Evolutionary conservation across 2,329 filamentous ascomycete genomes (phyloP).

Genomic region (Trichoderma sp.): DNA sequence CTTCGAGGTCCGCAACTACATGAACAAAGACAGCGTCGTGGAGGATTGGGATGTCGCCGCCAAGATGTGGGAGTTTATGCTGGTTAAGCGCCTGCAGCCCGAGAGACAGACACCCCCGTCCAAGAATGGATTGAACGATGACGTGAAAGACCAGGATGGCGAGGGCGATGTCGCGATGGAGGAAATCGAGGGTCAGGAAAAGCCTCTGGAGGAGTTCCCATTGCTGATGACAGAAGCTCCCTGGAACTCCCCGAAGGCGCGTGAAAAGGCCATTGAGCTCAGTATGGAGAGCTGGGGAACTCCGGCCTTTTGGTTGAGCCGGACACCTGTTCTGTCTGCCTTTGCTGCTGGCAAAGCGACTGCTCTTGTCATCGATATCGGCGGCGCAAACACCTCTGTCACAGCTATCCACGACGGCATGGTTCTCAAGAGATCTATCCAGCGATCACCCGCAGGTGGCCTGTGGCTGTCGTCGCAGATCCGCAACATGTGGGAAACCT

Average conservation of each 20-base stretch:
- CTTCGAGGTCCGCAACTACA: conserved; percentile 87
- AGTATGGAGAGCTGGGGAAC: conserved; percentile 97
- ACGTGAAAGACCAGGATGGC: conserved; percentile 56
- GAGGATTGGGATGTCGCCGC: conserved; percentile 94
- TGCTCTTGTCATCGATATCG: conserved; percentile 87
- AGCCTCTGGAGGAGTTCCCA: conserved; percentile 83
- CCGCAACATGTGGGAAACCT: conserved; percentile 71
- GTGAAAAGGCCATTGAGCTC: conserved; percentile 93
- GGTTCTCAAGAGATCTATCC: conserved; percentile 85
- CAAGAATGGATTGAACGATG: conserved; percentile 77
- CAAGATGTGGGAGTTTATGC: conserved; percentile 87
- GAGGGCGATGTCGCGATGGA: conserved; percentile 62
- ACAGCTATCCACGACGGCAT: conserved; percentile 93
- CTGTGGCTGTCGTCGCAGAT: conserved; percentile 89
- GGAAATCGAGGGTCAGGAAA: conserved; percentile 57
- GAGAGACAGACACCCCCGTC: conserved; percentile 65
- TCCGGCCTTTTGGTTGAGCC: conserved; percentile 89
- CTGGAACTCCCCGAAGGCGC: conserved; percentile 83
- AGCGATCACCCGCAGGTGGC: conserved; percentile 80
- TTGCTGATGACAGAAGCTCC: conserved; percentile 90
- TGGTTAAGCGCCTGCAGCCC: conserved; percentile 83
- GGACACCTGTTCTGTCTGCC: conserved; percentile 83
- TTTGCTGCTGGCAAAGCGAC: conserved; percentile 93
- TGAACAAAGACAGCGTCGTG: conserved; percentile 82
- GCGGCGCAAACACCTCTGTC: conserved; percentile 82